Evolutionary conservation across 805 yeast genomes (phyloP).

Genomic region (Candida sonorensis): DNA sequence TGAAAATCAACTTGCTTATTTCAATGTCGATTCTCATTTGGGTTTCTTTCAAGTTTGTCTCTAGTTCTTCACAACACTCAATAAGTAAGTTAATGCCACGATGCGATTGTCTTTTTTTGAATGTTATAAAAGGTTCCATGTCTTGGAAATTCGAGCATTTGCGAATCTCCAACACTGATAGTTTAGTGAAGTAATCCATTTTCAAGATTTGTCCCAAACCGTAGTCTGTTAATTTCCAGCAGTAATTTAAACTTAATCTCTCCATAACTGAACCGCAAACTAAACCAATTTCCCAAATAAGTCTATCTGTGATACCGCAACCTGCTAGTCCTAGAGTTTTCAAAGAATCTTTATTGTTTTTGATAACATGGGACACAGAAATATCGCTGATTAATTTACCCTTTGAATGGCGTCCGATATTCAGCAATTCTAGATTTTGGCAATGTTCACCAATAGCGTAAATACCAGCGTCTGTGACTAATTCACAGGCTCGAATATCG

Average conservation of each 20-base stretch:
- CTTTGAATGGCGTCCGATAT: constrained; percentile 71
- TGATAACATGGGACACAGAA: constrained; percentile 51
- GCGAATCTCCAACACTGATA: constrained; percentile 74
- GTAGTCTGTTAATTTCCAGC: constrained; percentile 34
- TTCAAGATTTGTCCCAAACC: constrained; percentile 29
- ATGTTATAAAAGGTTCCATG: constrained; percentile 59
- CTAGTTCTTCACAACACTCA: constrained; percentile 73
- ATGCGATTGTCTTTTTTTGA: constrained; percentile 44
- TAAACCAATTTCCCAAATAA: constrained; percentile 74
- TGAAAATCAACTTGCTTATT: constrained; percentile 48
- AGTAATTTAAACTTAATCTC: constrained; percentile 70
- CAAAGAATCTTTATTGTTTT: constrained; percentile 40
- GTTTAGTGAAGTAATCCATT: constrained; percentile 43
- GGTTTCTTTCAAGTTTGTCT: constrained; percentile 50
- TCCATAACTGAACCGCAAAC: constrained; percentile 39
- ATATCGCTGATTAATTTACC: constrained; percentile 67
- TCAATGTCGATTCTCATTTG: constrained; percentile 52
- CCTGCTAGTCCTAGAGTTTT: constrained; percentile 86
- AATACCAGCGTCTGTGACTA: constrained; percentile 68
- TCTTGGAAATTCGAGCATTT: constrained; percentile 51
- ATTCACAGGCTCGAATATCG: constrained; percentile 81
- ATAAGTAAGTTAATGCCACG: constrained; percentile 49
- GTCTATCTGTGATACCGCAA: constrained; percentile 67
- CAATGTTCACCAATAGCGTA: constrained; percentile 61
- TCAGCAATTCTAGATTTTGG: constrained; percentile 47